Percentiles rank a stretch among this genome's conserved stretches.
Evolutionary conservation across 2,329 filamentous ascomycete species (phyloP).

Genomic region (Neurospora sp.): DNA sequence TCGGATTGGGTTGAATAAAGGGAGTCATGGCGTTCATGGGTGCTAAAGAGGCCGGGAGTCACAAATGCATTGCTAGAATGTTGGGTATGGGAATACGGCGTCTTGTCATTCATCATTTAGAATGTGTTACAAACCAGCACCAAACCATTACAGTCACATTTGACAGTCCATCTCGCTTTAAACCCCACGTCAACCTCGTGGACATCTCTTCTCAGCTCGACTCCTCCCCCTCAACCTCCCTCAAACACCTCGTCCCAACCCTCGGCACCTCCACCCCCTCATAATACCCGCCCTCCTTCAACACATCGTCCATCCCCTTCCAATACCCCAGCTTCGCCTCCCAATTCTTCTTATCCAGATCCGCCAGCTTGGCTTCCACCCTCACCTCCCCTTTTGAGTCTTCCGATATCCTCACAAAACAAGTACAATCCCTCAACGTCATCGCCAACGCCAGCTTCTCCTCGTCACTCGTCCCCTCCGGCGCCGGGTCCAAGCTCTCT

Average conservation of each 20-base stretch:
- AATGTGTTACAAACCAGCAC: neutral
- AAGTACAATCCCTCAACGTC: slow-evolving; percentile 71
- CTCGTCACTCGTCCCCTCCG: slow-evolving; percentile 18
- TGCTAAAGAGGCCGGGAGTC: neutral
- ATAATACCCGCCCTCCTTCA: slow-evolving; percentile 64
- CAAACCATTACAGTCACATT: neutral
- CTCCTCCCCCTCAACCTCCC: slow-evolving; percentile 9
- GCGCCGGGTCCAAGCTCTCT: slow-evolving; percentile 22
- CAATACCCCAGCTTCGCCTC: slow-evolving; percentile 59
- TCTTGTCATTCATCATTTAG: neutral
- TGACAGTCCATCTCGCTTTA: neutral
- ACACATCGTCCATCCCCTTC: slow-evolving; percentile 49
- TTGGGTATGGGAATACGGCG: neutral
- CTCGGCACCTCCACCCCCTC: slow-evolving; percentile 14
- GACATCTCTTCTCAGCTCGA: neutral
- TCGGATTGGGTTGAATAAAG: neutral
- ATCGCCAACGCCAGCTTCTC: slow-evolving; percentile 57
- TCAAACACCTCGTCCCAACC: slow-evolving; percentile 17
- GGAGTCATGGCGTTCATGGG: neutral
- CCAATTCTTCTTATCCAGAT: slow-evolving; percentile 67
- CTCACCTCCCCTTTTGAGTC: slow-evolving; percentile 17
- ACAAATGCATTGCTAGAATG: neutral
- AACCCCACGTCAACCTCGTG: neutral
- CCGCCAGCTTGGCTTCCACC: slow-evolving; percentile 54
- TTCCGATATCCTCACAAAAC: slow-evolving; percentile 52